Base-by-base conservation (phyloP, 371 early-diverging fungal genomes). In the Gilbertella persicaria region DNA sequence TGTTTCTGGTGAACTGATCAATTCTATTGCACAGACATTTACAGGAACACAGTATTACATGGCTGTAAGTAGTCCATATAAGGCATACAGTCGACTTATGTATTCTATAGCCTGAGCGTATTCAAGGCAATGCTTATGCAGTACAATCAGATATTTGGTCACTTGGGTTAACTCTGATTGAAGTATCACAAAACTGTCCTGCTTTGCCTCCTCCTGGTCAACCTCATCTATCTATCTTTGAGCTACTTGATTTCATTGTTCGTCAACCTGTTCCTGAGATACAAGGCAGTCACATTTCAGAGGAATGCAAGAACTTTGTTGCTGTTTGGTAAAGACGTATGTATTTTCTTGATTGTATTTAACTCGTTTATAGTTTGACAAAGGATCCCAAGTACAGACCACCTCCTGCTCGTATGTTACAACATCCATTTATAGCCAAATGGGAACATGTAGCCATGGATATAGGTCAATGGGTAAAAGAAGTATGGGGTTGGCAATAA, bases 71-170 rank as follows among this genome's bases (percentile, higher is more conserved):
- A 13, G 10, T 29, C 2, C 10, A n/a, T n/a, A n/a, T n/a, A n/a
- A n/a, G n/a, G n/a, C n/a, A n/a, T n/a, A n/a, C n/a, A n/a, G n/a
- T n/a, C n/a, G n/a, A n/a, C n/a, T n/a, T n/a, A n/a, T n/a, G n/a
- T n/a, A n/a, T n/a, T n/a, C n/a, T 69, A 70, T 83, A 83, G 85
- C 99, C 99, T 49, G 99, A 99, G 64, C 88, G 99, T 29, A 98
- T 98, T 57, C 89, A 92, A 64, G 97, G 96, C 33, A 87, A 80
- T 43, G 82, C 84, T 28, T 96, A 97, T 66, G 84, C 94, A 4
- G 92, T 94, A 9, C 91, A 88, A 51, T 91, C 92, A 14, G 99
- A 98, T 67, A 88, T 95, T 16, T 98, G 99, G 99, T 91, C 93
- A 8, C 70, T 98, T 26, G 97, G 97, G 0, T 71, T 97, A 53